Percentiles rank a stretch among this genome's conserved stretches.
phyloP scores from a whole-genome alignment of 2,329 filamentous ascomycete species.

The Fragosphaeria purpurea region DNA sequence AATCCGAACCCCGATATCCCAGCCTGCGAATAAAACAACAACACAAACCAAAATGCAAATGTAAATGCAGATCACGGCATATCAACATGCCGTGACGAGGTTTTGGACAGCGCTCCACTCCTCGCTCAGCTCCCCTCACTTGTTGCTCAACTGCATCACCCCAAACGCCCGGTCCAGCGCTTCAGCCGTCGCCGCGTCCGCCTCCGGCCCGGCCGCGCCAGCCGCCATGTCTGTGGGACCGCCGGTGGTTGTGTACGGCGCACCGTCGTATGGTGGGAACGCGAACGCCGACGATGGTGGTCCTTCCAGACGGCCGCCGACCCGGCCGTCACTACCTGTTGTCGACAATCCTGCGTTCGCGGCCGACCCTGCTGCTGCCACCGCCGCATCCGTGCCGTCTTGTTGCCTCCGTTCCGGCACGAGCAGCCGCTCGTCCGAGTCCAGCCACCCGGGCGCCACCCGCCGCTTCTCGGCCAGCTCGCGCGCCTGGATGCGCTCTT shows the following conservation, averaged over 20 bases:
- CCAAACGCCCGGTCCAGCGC: constrained; percentile 11
- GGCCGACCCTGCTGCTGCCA: constrained; percentile 27
- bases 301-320: background rate
- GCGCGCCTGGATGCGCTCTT: constrained; percentile 52
- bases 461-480: constrained; percentile 72
- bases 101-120: background rate
- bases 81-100: too few relatives aligned
- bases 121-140: background rate
- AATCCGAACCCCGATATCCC: too few relatives aligned
- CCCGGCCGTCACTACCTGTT: too few relatives aligned
- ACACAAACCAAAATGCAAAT: too few relatives aligned
- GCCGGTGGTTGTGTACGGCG: background rate
- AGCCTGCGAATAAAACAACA: too few relatives aligned
- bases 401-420: constrained; percentile 48
- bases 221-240: constrained; percentile 10
- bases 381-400: constrained; percentile 7
- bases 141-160: background rate
- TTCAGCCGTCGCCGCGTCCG: background rate
- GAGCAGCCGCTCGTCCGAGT: constrained; percentile 58
- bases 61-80: too few relatives aligned
- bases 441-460: constrained; percentile 71
- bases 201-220: background rate
- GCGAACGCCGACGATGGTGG: too few relatives aligned
- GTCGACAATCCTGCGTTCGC: constrained; percentile 3
- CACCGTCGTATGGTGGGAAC: background rate